Evolutionary conservation across 352 stramenopile genomes (phyloP).

Genomic region (Globisporangium acanthophoron): DNA sequence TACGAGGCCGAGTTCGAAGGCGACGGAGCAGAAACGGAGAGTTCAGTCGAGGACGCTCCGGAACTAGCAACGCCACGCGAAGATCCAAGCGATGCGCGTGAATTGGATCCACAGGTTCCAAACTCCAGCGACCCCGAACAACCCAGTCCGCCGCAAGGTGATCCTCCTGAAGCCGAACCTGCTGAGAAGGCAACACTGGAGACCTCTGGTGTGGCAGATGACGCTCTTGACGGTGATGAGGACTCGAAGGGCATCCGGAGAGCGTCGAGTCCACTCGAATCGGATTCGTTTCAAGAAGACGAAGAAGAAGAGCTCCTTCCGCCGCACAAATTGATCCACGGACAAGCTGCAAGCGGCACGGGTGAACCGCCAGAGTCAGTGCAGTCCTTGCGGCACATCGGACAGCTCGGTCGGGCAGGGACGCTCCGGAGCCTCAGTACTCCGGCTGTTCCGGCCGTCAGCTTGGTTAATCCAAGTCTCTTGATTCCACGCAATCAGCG

Average conservation of each 20-base stretch:
- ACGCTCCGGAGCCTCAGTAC: conserved; percentile 24
- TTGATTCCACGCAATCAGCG: conserved; percentile 6
- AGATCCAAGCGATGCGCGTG: not conserved
- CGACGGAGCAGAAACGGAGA: conserved; percentile 15
- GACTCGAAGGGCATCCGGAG: not conserved
- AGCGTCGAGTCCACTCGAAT: not conserved
- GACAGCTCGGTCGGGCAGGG: not conserved
- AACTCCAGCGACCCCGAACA: not conserved
- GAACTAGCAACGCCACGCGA: not conserved
- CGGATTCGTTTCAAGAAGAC: not conserved
- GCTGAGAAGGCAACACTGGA: not conserved
- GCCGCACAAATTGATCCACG: not conserved
- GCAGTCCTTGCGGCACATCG: not conserved
- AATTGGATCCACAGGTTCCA: not conserved
- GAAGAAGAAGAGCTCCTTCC: not conserved
- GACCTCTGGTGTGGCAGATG: not conserved
- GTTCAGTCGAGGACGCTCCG: conserved; percentile 9
- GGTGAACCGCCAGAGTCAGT: not conserved
- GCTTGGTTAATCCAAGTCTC: not conserved
- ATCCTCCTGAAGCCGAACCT: not conserved
- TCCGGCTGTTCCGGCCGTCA: conserved; percentile 5
- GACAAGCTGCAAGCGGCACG: not conserved
- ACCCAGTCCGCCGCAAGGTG: not conserved
- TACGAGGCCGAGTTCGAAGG: conserved; percentile 22
- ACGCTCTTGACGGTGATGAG: not conserved